These are phyloP conservation scores for Curvularia sp. DNA, from an alignment of 2,329 filamentous ascomycete genomes.

Conservation along the genomic window DNA sequence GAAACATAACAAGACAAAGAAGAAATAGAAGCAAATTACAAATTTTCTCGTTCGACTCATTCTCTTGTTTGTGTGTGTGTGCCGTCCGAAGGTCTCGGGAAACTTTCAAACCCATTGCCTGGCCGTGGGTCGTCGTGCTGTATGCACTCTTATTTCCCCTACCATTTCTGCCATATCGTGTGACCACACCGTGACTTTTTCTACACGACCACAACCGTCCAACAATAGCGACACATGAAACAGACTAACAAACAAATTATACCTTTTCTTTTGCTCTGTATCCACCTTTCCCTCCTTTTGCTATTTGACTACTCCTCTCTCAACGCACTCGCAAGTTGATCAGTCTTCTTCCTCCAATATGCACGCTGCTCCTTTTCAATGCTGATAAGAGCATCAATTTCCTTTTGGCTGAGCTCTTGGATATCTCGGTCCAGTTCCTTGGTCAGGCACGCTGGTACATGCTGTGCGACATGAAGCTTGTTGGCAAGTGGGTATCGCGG, in stretches of 20 bases:
- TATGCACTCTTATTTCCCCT: too few relatives aligned
- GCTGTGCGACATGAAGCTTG: conserved; percentile 13
- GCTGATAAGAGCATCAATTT: conserved; percentile 29
- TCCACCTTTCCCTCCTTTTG: not conserved
- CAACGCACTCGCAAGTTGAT: conserved; percentile 24
- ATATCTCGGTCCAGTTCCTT: conserved; percentile 26
- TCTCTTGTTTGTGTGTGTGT: not conserved
- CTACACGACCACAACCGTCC: too few relatives aligned
- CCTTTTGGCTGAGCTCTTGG: conserved; percentile 27
- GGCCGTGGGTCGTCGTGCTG: too few relatives aligned
- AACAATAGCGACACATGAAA: too few relatives aligned
- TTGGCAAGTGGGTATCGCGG: conserved; percentile 16
- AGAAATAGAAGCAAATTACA: too few relatives aligned
- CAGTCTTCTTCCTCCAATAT: conserved; percentile 39
- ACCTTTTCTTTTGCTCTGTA: not conserved
- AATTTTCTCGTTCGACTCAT: not conserved
- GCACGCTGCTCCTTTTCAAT: conserved; percentile 33
- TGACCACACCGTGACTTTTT: too few relatives aligned
- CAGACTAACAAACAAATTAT: too few relatives aligned
- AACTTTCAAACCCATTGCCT: too few relatives aligned
- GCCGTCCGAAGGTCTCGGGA: too few relatives aligned
- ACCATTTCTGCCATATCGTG: too few relatives aligned
- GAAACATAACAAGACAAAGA: not conserved
- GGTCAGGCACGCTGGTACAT: conserved; percentile 23
- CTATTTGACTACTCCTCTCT: conserved; percentile 25